Evolutionary conservation across 2,329 filamentous ascomycete species (phyloP).

Genomic region (Penicillium brevicompactum): DNA sequence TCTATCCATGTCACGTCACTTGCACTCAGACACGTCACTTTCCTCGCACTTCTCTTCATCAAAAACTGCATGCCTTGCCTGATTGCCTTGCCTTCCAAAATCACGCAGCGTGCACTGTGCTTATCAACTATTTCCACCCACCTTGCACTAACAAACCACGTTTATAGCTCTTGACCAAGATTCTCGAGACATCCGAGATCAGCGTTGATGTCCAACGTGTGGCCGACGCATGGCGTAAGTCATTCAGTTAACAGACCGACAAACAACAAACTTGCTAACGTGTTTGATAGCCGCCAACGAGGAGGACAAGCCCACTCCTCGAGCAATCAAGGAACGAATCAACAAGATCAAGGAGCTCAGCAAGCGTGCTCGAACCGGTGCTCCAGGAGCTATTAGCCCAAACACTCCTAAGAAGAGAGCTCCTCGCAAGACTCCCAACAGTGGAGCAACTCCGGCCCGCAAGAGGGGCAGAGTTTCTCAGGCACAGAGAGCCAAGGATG

Average conservation of each 20-base stretch:
- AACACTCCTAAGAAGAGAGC: neutral
- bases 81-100: too few species aligned
- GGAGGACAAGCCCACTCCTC: constrained; percentile 35
- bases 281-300: constrained; percentile 16
- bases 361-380: constrained; percentile 8
- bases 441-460: neutral
- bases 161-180: constrained; percentile 42
- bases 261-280: neutral
- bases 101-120: too few species aligned
- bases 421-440: neutral
- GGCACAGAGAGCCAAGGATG: neutral
- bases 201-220: constrained; percentile 37
- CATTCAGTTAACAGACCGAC: neutral
- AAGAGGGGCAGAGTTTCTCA: neutral
- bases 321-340: constrained; percentile 44
- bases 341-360: constrained; percentile 34
- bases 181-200: constrained; percentile 43
- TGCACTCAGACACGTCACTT: too few species aligned
- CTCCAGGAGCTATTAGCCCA: constrained; percentile 8
- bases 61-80: too few species aligned
- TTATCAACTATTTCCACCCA: too few species aligned
- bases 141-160: too few species aligned
- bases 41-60: too few species aligned
- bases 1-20: too few species aligned
- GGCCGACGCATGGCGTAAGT: constrained; percentile 44